These are phyloP conservation scores for Solanum hybrid DNA, from an alignment of 305 asterid genomes.

Conservation along the genomic window DNA sequence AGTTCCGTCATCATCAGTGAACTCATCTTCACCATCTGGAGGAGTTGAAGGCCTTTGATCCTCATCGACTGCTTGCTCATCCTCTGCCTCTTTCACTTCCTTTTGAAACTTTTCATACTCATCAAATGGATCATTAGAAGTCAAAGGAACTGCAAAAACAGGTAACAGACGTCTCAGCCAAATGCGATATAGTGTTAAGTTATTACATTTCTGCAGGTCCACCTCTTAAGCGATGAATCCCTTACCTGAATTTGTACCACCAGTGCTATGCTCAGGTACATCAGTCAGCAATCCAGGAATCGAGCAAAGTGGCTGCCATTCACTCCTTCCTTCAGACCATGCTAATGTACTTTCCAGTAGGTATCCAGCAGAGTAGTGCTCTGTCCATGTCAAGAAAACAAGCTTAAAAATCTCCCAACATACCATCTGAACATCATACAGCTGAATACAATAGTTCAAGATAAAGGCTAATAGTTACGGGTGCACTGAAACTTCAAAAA, in stretches of 20 bases:
- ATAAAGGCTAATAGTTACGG: neutral
- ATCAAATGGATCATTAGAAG: slow-evolving; percentile 46
- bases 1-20: slow-evolving; percentile 93
- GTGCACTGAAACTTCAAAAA: neutral
- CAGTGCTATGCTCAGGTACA: slow-evolving; percentile 26
- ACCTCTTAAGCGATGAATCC: neutral
- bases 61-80: slow-evolving; percentile 38
- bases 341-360: slow-evolving; percentile 52
- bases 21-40: slow-evolving; percentile 94
- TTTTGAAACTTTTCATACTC: slow-evolving; percentile 83
- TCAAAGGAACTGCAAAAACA: slow-evolving; percentile 27
- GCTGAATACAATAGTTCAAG: slow-evolving; percentile 15
- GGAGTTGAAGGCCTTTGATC: slow-evolving; percentile 79
- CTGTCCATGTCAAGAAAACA: slow-evolving; percentile 53
- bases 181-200: neutral
- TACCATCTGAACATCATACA: slow-evolving; percentile 20
- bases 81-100: slow-evolving; percentile 78
- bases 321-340: slow-evolving; percentile 73
- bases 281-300: slow-evolving; percentile 41
- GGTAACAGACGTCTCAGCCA: slow-evolving; percentile 2
- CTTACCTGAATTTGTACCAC: slow-evolving; percentile 32
- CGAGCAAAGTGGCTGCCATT: slow-evolving; percentile 67
- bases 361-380: slow-evolving; percentile 69
- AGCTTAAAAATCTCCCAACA: slow-evolving; percentile 32
- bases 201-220: slow-evolving; percentile 1